Evolutionary conservation across 495 filamentous ascomycete genomes (phyloP), one percentile per base, ranked within the genome.

Genomic region (Lasiosphaeris hirsuta): DNA sequence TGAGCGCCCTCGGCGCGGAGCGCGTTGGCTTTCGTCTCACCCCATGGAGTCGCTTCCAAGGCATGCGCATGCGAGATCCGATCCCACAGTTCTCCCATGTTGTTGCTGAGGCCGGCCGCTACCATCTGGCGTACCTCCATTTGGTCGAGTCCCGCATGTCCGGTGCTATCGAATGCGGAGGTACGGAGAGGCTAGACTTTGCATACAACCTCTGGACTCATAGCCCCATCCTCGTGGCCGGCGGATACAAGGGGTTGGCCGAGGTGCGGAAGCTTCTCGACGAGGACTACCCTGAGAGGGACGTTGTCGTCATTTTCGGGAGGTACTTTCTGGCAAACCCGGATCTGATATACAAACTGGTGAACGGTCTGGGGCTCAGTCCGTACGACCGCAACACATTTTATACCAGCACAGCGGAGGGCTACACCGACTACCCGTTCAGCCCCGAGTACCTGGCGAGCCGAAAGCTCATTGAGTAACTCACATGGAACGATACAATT

Each of bases 301-400:
- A 87, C 49, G 61, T 80, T 15, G 57, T 74, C 2, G 63, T 84
- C 44, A 82, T 78, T 0, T 86, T 87, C 67, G 87, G 86, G 11
- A 65, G 84, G 23, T 76, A 73, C 37, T 91, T 84, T 56, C 85
- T 87, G 35, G 74, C 85, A 48, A 91, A 85, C 57, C 87, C 88
- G 3, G 88, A 92, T 67, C 67, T 92, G 51, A 74, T 80, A 0
- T 88, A 80, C 62, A 74, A 81, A 52, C 48, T 90, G 4, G 67
- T 78, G 69, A 63, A 84, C 50, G 80, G 80, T 0, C 70, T 88
- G 34, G 65, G 72, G 19, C 70, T 90, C 19, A 70, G 61, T 3
- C 61, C 67, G 17, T 88, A 88, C 65, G 68, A 89, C 51, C 69
- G 85, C 4, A 65, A 73, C 0, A 75, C 70, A 0, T 89, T 90